phyloP scores from a whole-genome alignment of 2,329 filamentous ascomycete species.

The Nemania sp. region DNA sequence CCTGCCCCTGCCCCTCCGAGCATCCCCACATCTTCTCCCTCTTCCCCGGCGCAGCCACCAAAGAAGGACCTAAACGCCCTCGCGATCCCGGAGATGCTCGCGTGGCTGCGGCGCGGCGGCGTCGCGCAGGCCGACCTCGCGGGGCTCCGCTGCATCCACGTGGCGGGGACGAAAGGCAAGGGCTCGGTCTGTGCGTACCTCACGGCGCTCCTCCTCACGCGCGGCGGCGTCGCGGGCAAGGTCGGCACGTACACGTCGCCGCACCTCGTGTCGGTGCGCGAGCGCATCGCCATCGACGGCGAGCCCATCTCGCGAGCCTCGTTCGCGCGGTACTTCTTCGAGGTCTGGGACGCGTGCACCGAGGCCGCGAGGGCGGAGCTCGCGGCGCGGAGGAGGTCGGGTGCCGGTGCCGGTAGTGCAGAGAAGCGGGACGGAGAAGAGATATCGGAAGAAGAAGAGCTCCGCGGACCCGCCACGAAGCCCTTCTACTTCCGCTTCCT shows the following conservation, averaged over 20 bases:
- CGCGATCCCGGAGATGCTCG: slow-evolving; percentile 80
- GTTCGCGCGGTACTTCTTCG: slow-evolving; percentile 81
- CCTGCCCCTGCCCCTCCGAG: slow-evolving; percentile 23
- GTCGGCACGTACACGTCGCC: slow-evolving; percentile 85
- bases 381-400: slow-evolving; percentile 18
- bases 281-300: slow-evolving; percentile 82
- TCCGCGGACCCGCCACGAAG: slow-evolving; percentile 65
- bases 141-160: slow-evolving; percentile 64
- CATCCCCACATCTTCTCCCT: slow-evolving; percentile 47
- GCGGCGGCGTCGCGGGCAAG: slow-evolving; percentile 37
- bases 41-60: slow-evolving; percentile 49
- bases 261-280: slow-evolving; percentile 80
- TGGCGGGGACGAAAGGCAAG: slow-evolving; percentile 94
- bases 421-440: slow-evolving; percentile 32
- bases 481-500: slow-evolving; percentile 93
- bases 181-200: slow-evolving; percentile 86
- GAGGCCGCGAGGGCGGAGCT: slow-evolving; percentile 42
- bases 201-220: slow-evolving; percentile 56
- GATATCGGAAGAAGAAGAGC: slow-evolving; percentile 51
- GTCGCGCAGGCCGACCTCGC: slow-evolving; percentile 60
- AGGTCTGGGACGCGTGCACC: slow-evolving; percentile 73
- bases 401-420: too few relatives aligned
- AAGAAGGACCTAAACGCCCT: slow-evolving; percentile 65
- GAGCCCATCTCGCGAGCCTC: slow-evolving; percentile 67
- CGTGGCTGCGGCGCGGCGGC: slow-evolving; percentile 76